A percentile compares a stretch with the other conserved stretches of the same genome.
Conservation (phyloP, 495 filamentous ascomycete genomes). For the Penicillium simplicissimum region DNA sequence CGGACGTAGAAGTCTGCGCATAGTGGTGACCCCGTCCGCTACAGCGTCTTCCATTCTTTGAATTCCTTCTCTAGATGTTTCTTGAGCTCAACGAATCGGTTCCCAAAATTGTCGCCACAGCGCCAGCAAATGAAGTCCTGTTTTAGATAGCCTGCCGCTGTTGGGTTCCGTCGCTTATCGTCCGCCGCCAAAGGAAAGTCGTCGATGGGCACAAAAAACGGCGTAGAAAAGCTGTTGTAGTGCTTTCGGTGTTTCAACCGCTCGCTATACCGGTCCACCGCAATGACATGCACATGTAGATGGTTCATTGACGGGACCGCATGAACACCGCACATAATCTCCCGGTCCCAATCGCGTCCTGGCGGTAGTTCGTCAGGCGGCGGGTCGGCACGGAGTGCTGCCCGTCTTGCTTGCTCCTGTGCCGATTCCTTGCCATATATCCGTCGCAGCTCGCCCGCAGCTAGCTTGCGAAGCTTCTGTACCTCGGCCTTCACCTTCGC, state of each 20-base stretch:
- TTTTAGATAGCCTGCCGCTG: conserved; percentile 56
- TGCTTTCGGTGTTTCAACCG: conserved; percentile 79
- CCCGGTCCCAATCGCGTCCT: conserved; percentile 77
- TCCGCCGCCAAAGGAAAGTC: conserved; percentile 72
- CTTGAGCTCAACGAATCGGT: conserved; percentile 71
- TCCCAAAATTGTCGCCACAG: conserved; percentile 73
- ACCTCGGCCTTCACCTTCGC: conserved; percentile 60
- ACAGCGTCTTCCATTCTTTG: conserved; percentile 75
- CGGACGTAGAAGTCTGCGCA: conserved; percentile 15
- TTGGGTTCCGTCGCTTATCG: conserved; percentile 59
- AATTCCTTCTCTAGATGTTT: conserved; percentile 80
- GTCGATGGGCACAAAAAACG: conserved; percentile 80
- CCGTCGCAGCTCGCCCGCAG: conserved; percentile 74
- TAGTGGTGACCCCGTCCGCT: conserved; percentile 14
- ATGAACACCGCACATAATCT: conserved; percentile 79
- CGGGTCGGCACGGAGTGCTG: conserved; percentile 50
- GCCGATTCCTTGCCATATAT: conserved; percentile 63
- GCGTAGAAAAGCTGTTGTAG: conserved; percentile 87
- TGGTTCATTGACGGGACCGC: conserved; percentile 89
- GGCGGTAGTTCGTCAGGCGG: conserved; percentile 55
- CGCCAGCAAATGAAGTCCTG: conserved; percentile 79
- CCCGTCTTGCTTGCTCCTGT: conserved; percentile 56
- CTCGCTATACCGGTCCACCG: conserved; percentile 68
- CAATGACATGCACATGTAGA: conserved; percentile 86
- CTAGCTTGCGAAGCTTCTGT: conserved; percentile 59